These are phyloP conservation scores for Kwoniella mangroviensis DNA, from an alignment of 768 basidiomycete genomes.

Conservation along the genomic window DNA sequence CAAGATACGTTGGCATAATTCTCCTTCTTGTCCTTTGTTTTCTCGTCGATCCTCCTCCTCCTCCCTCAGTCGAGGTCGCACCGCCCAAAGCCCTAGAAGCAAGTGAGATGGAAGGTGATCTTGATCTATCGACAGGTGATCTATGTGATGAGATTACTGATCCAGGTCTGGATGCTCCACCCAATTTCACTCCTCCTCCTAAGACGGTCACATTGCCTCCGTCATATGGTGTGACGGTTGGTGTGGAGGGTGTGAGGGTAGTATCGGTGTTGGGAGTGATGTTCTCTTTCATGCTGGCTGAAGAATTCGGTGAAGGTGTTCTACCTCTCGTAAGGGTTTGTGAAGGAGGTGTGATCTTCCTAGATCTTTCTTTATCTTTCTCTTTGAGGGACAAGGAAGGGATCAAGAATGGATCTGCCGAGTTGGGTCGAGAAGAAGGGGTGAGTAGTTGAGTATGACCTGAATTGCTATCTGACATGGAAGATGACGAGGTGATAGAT, in stretches of 20 bases:
- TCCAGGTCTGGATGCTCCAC: slow-evolving; percentile 48
- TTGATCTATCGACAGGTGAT: slow-evolving; percentile 36
- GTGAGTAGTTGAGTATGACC: slow-evolving; percentile 45
- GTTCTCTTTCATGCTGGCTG: slow-evolving; percentile 1
- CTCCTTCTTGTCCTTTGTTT: slow-evolving; percentile 46
- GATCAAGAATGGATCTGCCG: slow-evolving; percentile 41
- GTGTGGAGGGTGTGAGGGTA: slow-evolving; percentile 28
- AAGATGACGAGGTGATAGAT: slow-evolving; percentile 34
- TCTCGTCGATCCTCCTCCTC: slow-evolving; percentile 12
- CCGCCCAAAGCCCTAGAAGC: slow-evolving; percentile 44
- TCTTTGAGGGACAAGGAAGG: slow-evolving; percentile 13
- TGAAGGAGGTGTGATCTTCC: slow-evolving; percentile 20
- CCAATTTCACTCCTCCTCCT: slow-evolving; percentile 59
- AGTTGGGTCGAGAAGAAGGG: slow-evolving; percentile 43
- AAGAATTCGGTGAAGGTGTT: slow-evolving; percentile 27
- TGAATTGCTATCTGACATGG: slow-evolving; percentile 37
- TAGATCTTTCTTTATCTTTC: slow-evolving; percentile 8
- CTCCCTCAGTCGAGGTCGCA: slow-evolving; percentile 13
- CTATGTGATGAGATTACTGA: slow-evolving; percentile 31
- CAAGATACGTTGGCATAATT: slow-evolving; percentile 55
- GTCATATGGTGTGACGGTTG: slow-evolving; percentile 57
- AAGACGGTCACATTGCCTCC: slow-evolving; percentile 58
- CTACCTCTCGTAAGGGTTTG: slow-evolving; percentile 16
- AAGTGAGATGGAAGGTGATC: slow-evolving; percentile 50
- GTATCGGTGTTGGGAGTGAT: slow-evolving; percentile 27